Evolutionary conservation across 257 asterid species (phyloP).

Genomic region (Nicotiana knightiana): DNA sequence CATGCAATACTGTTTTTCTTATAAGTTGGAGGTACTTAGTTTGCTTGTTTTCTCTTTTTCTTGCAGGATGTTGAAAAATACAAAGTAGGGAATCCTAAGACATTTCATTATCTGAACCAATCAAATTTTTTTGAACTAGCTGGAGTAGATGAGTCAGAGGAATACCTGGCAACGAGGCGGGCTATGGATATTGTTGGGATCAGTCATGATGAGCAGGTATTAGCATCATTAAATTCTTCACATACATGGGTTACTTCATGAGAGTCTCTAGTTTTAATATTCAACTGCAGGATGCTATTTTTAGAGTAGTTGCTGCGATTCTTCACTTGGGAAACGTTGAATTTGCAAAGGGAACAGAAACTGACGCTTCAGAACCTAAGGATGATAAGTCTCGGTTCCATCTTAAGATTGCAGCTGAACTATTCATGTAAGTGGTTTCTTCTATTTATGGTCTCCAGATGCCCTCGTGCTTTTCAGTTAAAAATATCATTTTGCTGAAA

Average conservation of each 20-base stretch:
- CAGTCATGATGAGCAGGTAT: slow-evolving; percentile 71
- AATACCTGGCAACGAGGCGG: slow-evolving; percentile 62
- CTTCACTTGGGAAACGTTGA: slow-evolving; percentile 88
- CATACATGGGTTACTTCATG: slow-evolving; percentile 9
- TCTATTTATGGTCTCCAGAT: slow-evolving; percentile 7
- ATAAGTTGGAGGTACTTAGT: slow-evolving; percentile 7
- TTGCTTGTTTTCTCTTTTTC: slow-evolving; percentile 4
- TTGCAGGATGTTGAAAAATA: slow-evolving; percentile 58
- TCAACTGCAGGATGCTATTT: slow-evolving; percentile 66
- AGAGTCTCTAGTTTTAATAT: slow-evolving; percentile 11
- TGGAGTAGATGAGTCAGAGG: slow-evolving; percentile 71
- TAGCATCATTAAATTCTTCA: slow-evolving; percentile 1
- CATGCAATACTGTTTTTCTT: neutral
- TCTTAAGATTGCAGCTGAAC: slow-evolving; percentile 67
- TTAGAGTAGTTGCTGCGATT: slow-evolving; percentile 81
- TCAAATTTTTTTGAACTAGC: slow-evolving; percentile 57
- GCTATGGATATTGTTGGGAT: slow-evolving; percentile 94
- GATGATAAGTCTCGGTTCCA: slow-evolving; percentile 69
- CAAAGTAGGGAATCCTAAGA: slow-evolving; percentile 65
- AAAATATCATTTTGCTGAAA: slow-evolving; percentile 12
- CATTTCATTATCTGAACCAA: slow-evolving; percentile 78
- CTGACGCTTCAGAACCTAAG: slow-evolving; percentile 74
- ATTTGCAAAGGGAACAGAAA: slow-evolving; percentile 59
- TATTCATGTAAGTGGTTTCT: slow-evolving; percentile 49
- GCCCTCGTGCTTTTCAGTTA: neutral